Evolutionary conservation across 352 stramenopile genomes (phyloP).

Genomic region (Saprolegnia diclina): DNA sequence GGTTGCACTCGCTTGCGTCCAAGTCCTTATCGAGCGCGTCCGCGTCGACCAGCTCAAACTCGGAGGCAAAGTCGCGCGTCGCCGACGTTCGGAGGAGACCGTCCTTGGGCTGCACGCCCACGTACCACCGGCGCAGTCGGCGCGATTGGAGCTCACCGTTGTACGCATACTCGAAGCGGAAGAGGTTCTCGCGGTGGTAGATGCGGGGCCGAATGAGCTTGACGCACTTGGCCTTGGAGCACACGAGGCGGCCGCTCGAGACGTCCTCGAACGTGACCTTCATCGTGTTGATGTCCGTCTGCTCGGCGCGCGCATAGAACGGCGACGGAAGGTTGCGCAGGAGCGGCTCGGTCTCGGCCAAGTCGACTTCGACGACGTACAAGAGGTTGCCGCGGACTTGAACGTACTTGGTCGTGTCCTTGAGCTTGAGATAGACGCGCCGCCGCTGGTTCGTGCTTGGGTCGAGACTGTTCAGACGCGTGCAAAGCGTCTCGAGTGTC

Average conservation of each 20-base stretch:
- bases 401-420: conserved; percentile 36
- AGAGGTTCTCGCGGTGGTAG: conserved; percentile 56
- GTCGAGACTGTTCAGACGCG: background rate
- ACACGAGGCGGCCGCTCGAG: conserved; percentile 33
- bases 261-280: conserved; percentile 45
- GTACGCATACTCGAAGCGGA: conserved; percentile 64
- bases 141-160: conserved; percentile 65
- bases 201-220: conserved; percentile 39
- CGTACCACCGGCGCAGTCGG: conserved; percentile 57
- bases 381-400: conserved; percentile 49
- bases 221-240: conserved; percentile 46
- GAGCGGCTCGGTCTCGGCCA: conserved; percentile 49
- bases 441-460: conserved; percentile 26
- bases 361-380: conserved; percentile 53
- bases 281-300: conserved; percentile 53
- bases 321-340: conserved; percentile 55
- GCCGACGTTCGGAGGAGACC: conserved; percentile 59
- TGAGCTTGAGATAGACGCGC: conserved; percentile 45
- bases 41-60: conserved; percentile 59
- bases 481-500: background rate
- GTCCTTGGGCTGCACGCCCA: conserved; percentile 59
- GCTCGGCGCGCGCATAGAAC: conserved; percentile 38
- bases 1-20: background rate
- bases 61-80: conserved; percentile 43
- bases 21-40: conserved; percentile 40